A percentile compares a stretch with the other conserved stretches of the same genome.
These are phyloP conservation scores for Coprinopsis strossmayeri DNA, from an alignment of 768 basidiomycete genomes.

Conservation along the genomic window DNA sequence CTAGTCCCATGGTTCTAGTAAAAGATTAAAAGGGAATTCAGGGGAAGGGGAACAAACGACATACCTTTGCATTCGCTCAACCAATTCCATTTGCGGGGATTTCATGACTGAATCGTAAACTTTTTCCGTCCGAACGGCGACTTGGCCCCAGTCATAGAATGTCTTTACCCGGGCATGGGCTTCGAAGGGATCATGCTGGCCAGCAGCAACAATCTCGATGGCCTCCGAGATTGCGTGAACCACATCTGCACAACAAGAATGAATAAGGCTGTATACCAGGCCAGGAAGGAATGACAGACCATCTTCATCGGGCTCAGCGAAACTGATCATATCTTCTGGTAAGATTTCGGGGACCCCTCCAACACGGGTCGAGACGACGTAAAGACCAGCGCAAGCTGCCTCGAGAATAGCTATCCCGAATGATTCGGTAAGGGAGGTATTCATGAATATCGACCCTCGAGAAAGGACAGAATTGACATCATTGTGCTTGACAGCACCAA, in stretches of 20 bases:
- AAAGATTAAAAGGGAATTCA: background rate
- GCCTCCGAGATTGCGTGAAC: constrained; percentile 79
- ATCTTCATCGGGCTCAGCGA: constrained; percentile 90
- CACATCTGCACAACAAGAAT: constrained; percentile 66
- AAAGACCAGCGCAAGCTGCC: constrained; percentile 90
- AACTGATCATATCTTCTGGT: constrained; percentile 91
- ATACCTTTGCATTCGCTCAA: constrained; percentile 72
- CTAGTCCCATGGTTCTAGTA: constrained; percentile 67
- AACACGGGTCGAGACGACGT: constrained; percentile 89
- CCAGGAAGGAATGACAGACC: constrained; percentile 41
- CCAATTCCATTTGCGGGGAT: constrained; percentile 60
- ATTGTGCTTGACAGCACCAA: constrained; percentile 73
- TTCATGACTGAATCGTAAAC: constrained; percentile 72
- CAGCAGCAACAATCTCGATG: constrained; percentile 57
- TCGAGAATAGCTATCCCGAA: constrained; percentile 98
- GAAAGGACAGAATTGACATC: constrained; percentile 85
- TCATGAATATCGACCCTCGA: constrained; percentile 87
- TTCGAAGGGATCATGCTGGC: constrained; percentile 63
- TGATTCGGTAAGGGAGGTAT: constrained; percentile 91
- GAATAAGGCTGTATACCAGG: constrained; percentile 1
- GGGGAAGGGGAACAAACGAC: background rate
- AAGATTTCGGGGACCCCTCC: constrained; percentile 96
- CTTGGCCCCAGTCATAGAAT: constrained; percentile 85
- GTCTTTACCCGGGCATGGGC: constrained; percentile 74
- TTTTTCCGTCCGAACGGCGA: constrained; percentile 73